Percentiles rank a stretch among this genome's conserved stretches.
Conservation (phyloP, 2,329 filamentous ascomycete species). For the Fusarium sp. region DNA sequence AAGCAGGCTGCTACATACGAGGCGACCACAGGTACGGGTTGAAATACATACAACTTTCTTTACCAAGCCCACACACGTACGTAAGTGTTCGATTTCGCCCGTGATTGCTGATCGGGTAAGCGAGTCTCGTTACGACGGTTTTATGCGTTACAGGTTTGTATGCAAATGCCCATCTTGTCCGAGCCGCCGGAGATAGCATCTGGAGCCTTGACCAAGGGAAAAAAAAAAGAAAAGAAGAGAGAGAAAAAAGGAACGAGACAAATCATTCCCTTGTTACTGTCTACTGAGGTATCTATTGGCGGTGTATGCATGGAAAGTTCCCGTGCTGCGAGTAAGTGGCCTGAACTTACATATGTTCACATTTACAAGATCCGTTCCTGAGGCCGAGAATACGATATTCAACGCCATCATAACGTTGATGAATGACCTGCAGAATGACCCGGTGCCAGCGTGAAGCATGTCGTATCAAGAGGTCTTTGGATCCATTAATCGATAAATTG, state of each 20-base stretch:
- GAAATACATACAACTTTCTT: constrained; percentile 36
- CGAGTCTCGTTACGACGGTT: constrained; percentile 10
- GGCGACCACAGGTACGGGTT: constrained; percentile 34
- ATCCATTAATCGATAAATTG: constrained; percentile 6
- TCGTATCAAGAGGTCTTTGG: constrained; percentile 7
- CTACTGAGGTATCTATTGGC: constrained; percentile 27
- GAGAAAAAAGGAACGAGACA: constrained; percentile 22
- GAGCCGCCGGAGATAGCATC: constrained; percentile 26
- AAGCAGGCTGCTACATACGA: constrained; percentile 46
- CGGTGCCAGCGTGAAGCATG: neutral
- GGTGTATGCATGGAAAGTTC: constrained; percentile 26
- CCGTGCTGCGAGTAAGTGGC: constrained; percentile 24
- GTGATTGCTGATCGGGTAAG: constrained; percentile 40
- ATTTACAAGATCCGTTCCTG: constrained; percentile 16
- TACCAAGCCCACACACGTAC: constrained; percentile 30
- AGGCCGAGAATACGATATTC: constrained; percentile 25
- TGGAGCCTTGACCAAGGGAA: constrained; percentile 4
- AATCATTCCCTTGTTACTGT: constrained; percentile 13
- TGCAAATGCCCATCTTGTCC: constrained; percentile 23
- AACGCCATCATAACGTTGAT: constrained; percentile 24
- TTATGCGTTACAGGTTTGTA: constrained; percentile 9
- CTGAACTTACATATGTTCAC: constrained; percentile 8
- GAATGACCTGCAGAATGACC: constrained; percentile 4
- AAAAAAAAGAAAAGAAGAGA: too few relatives aligned
- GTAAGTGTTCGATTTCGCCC: constrained; percentile 43